Evolutionary conservation across 768 basidiomycete species (phyloP).

Genomic region (Daedaleopsis nitida): DNA sequence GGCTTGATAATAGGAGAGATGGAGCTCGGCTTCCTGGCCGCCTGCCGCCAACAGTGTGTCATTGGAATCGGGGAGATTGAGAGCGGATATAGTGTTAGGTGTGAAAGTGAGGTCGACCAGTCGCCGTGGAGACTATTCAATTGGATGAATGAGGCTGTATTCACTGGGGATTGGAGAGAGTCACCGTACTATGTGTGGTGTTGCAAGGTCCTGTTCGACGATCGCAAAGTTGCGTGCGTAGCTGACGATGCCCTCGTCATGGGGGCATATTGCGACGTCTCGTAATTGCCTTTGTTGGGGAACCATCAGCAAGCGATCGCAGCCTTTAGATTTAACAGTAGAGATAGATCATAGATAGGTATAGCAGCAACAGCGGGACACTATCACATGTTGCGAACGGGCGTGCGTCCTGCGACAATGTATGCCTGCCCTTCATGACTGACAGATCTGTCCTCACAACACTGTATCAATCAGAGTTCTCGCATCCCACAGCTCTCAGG

Average conservation of each 20-base stretch:
- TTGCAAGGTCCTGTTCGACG: constrained; percentile 59
- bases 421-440: no score
- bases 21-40: constrained; percentile 72
- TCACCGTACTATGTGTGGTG: constrained; percentile 47
- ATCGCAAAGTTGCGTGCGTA: constrained; percentile 58
- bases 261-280: constrained; percentile 76
- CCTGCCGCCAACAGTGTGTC: constrained; percentile 74
- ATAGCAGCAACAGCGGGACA: no score
- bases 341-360: no score
- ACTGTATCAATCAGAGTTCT: no score
- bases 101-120: constrained; percentile 58
- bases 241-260: constrained; percentile 63
- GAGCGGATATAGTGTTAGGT: constrained; percentile 65
- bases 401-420: no score
- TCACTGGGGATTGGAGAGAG: constrained; percentile 3
- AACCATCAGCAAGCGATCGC: constrained; percentile 9
- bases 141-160: not conserved
- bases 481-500: no score
- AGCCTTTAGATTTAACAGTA: not conserved
- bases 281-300: constrained; percentile 60
- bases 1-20: constrained; percentile 54
- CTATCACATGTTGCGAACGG: no score
- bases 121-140: constrained; percentile 37
- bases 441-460: no score
- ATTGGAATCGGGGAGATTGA: constrained; percentile 50